Conservation (phyloP, 257 asterid species). For the Solanum lycopersicoides region DNA sequence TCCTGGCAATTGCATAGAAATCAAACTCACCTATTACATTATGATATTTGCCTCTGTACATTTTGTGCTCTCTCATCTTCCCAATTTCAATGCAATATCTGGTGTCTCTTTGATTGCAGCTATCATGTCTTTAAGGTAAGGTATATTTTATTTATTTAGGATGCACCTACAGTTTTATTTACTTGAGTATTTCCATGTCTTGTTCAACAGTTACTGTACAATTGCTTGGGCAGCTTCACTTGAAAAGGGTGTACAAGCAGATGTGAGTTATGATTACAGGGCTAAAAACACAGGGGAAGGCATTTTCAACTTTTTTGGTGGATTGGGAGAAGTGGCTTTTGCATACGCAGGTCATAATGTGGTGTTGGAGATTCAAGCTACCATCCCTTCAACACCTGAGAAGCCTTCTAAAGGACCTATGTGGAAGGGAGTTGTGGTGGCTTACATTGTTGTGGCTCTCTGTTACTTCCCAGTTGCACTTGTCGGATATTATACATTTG, state of each 20-base stretch:
- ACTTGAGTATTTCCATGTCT: not conserved
- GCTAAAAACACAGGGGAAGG: constrained; percentile 40
- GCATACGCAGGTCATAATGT: constrained; percentile 98
- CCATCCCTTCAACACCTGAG: constrained; percentile 91
- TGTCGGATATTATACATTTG: constrained; percentile 67
- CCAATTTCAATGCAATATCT: constrained; percentile 41
- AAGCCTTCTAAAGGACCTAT: constrained; percentile 86
- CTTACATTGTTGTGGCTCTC: constrained; percentile 76
- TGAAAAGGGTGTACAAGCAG: constrained; percentile 29
- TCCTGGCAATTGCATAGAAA: constrained; percentile 3
- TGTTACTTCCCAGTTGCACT: constrained; percentile 94
- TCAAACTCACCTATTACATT: constrained; percentile 31
- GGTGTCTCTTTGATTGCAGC: constrained; percentile 48
- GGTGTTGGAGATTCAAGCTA: constrained; percentile 89
- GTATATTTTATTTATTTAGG: too few species aligned
- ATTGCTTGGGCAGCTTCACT: constrained; percentile 41
- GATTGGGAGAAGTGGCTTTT: constrained; percentile 83
- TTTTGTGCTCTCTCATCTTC: constrained; percentile 42
- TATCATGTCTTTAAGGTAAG: constrained; percentile 37
- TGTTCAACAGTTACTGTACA: constrained; percentile 25
- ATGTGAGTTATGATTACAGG: constrained; percentile 47
- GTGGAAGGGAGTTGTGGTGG: constrained; percentile 93
- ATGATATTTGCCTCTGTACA: constrained; percentile 41
- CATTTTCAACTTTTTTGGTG: constrained; percentile 65
- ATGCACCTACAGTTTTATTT: too few species aligned